Evolutionary conservation across 192 early-diverging fungal species (phyloP).

Genomic region (Glomus cerebriforme): DNA sequence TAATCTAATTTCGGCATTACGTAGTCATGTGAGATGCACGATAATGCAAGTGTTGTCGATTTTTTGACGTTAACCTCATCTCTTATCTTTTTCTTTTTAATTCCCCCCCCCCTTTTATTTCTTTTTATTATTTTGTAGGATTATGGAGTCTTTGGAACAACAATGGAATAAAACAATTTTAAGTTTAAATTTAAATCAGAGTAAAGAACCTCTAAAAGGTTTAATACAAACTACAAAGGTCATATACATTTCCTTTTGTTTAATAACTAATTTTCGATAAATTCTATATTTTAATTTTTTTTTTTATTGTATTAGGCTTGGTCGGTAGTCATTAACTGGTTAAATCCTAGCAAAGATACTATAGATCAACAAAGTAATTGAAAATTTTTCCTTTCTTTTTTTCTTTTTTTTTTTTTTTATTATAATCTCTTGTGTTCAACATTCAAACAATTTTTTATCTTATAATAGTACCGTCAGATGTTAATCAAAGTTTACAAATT

Average conservation of each 20-base stretch:
- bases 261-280: background rate
- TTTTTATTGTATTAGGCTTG: background rate
- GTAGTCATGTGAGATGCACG: background rate
- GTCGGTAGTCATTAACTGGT: background rate
- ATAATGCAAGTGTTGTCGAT: background rate
- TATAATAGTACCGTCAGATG: background rate
- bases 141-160: background rate
- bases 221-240: background rate
- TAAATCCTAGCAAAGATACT: background rate
- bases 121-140: background rate
- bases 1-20: too few relatives aligned
- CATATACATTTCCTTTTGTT: background rate
- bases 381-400: too few relatives aligned
- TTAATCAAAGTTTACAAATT: background rate
- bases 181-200: slow-evolving; percentile 1
- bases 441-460: background rate
- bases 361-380: background rate
- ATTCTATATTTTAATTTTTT: background rate
- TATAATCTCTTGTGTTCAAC: background rate
- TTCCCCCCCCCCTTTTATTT: background rate
- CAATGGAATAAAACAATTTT: background rate
- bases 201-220: background rate
- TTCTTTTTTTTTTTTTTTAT: background rate
- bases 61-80: too few relatives aligned
- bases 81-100: too few relatives aligned